Evolutionary conservation across 169 alveolate genomes (phyloP).

Genomic region (Ichthyophthirius multifiliis): DNA sequence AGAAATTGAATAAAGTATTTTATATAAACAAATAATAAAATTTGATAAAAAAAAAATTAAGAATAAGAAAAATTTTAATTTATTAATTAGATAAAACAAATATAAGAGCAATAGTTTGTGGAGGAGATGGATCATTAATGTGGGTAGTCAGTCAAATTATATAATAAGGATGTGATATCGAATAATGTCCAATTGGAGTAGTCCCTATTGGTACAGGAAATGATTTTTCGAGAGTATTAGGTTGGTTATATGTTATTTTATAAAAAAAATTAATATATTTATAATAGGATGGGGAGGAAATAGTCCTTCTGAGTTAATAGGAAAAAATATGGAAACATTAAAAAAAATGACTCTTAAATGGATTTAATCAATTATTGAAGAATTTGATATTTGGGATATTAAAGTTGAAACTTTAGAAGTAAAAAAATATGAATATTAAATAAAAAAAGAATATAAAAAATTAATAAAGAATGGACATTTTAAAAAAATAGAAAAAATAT

Average conservation of each 20-base stretch:
- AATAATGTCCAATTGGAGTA: constrained; percentile 34
- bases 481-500: neutral
- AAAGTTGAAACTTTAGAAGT: constrained; percentile 15
- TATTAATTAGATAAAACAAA: neutral
- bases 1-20: neutral
- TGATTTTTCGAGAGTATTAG: constrained; percentile 38
- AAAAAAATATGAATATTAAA: neutral
- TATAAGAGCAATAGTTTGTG: constrained; percentile 87
- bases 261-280: neutral
- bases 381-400: constrained; percentile 43
- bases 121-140: constrained; percentile 97
- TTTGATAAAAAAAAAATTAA: no score
- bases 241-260: constrained; percentile 20
- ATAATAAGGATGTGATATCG: constrained; percentile 69
- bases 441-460: neutral
- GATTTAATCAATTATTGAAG: neutral
- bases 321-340: neutral
- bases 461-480: neutral
- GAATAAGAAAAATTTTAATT: no score
- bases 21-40: no score
- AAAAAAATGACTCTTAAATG: neutral
- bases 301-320: neutral
- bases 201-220: constrained; percentile 54
- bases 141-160: constrained; percentile 90
- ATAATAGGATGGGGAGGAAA: constrained; percentile 1